Percentiles rank a stretch among this genome's conserved stretches.
These are phyloP conservation scores for Penstemon davidsonii DNA, from an alignment of 257 asterid species.

Conservation along the genomic window DNA sequence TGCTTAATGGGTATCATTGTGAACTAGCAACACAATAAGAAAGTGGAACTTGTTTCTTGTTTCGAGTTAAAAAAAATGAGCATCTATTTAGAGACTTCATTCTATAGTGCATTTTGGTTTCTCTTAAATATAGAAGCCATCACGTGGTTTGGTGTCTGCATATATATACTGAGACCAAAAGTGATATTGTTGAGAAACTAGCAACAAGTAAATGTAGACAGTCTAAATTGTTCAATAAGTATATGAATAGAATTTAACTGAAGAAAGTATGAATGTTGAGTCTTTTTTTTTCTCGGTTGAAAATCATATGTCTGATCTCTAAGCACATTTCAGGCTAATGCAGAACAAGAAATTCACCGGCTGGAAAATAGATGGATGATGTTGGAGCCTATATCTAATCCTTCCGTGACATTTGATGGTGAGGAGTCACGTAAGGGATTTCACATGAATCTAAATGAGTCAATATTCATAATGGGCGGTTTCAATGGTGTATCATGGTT, in stretches of 20 bases:
- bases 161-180: not conserved
- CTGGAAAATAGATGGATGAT: constrained; percentile 43
- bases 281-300: not conserved
- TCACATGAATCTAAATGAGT: constrained; percentile 40
- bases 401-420: constrained; percentile 33
- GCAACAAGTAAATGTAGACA: too few species aligned
- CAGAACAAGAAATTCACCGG: constrained; percentile 55
- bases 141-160: not conserved
- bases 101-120: not conserved
- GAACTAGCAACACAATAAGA: constrained; percentile 14
- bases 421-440: constrained; percentile 42
- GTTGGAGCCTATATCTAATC: constrained; percentile 46
- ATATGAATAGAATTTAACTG: too few species aligned
- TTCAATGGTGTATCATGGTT: constrained; percentile 72
- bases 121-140: not conserved
- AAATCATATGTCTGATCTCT: not conserved
- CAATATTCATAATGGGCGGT: constrained; percentile 73
- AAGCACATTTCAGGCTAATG: constrained; percentile 49
- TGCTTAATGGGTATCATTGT: constrained; percentile 5
- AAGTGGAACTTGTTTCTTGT: not conserved
- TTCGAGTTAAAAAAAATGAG: not conserved
- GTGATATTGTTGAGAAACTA: too few species aligned
- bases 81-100: constrained; percentile 1
- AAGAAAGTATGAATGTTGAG: too few species aligned
- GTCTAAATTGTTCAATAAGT: not conserved